Base-by-base conservation (phyloP, 306 rosid genomes). In the Vigna hirtella region DNA sequence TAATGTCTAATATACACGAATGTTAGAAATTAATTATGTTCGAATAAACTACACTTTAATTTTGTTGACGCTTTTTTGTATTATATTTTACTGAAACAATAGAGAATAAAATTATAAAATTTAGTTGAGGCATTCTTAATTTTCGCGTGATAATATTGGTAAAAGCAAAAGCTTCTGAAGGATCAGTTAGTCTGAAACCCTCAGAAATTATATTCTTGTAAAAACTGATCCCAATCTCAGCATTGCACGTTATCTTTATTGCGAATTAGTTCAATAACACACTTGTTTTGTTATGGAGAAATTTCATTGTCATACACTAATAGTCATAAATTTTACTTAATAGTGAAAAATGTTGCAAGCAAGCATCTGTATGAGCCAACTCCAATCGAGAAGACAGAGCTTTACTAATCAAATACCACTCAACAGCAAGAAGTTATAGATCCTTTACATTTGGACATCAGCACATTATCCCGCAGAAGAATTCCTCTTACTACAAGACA, bases 401-500 rank as follows among this genome's bases (percentile, higher is more conserved):
- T 42, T 47, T 58, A 13, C 51, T 56, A 30, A 56, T 69, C 61
- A 73, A 71, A 24, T 56, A n/a, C 53, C 61, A 77, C 58, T 48
- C 79, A 73, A 61, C 71, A 7, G 48, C 55, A 15, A 51, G 70
- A 36, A 56, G 28, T 18, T 28, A 36, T 14, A 63, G 40, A 79
- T 64, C 73, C 68, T 64, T 30, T 65, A 36, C 73, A 17, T 65
- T 65, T 38, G 18, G 50, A 26, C 63, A 30, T 56, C 12, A 57
- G 11, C 42, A 52, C 38, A 65, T 48, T 40, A 68, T 26, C 9
- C 42, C 62, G 28, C 20, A 32, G 45, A 67, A 18, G 32, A 51
- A 51, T 15, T 51, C 57, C 22, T 52, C 4, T 43, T 43, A 43
- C 49, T 43, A 10, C 49, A 43, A 43, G 49, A 2, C 15, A 52